These are phyloP conservation scores for Hygrophoropsis aurantiaca DNA, from an alignment of 768 basidiomycete genomes.

Conservation along the genomic window DNA sequence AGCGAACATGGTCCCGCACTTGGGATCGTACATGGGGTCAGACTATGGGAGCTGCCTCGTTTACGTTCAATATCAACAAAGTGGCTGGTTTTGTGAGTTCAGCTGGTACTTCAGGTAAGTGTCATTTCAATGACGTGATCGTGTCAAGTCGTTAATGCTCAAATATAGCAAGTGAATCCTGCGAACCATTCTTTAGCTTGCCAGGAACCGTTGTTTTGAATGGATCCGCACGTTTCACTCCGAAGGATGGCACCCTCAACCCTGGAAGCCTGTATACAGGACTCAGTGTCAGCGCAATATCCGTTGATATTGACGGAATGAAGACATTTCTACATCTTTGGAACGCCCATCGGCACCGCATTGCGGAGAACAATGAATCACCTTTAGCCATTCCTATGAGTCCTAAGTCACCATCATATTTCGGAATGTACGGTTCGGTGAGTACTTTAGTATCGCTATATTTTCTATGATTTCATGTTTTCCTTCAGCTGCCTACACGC, in stretches of 20 bases:
- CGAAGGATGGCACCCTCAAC: constrained; percentile 53
- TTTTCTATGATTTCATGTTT: constrained; percentile 1
- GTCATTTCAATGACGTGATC: not conserved
- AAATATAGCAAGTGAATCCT: constrained; percentile 20
- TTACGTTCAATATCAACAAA: constrained; percentile 49
- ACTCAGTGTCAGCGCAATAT: constrained; percentile 46
- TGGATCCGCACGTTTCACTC: constrained; percentile 57
- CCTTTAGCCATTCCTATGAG: constrained; percentile 4
- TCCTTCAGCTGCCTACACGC: constrained; percentile 14
- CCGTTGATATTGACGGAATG: constrained; percentile 45
- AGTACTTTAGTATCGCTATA: too few species aligned
- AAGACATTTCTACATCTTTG: constrained; percentile 13
- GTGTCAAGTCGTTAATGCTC: not conserved
- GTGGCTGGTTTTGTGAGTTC: constrained; percentile 43
- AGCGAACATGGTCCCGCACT: constrained; percentile 65
- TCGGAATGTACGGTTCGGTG: too few species aligned
- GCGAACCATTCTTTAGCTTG: constrained; percentile 42
- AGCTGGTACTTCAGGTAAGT: constrained; percentile 27
- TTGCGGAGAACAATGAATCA: constrained; percentile 3
- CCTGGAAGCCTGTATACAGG: constrained; percentile 49
- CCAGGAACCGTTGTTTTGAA: constrained; percentile 44
- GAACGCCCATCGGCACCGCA: not conserved
- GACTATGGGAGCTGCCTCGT: constrained; percentile 54
- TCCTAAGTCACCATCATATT: too few species aligned
- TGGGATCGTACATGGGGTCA: constrained; percentile 70